Base-by-base conservation (phyloP, 108 stramenopile genomes). In the Bacterosira constricta region DNA sequence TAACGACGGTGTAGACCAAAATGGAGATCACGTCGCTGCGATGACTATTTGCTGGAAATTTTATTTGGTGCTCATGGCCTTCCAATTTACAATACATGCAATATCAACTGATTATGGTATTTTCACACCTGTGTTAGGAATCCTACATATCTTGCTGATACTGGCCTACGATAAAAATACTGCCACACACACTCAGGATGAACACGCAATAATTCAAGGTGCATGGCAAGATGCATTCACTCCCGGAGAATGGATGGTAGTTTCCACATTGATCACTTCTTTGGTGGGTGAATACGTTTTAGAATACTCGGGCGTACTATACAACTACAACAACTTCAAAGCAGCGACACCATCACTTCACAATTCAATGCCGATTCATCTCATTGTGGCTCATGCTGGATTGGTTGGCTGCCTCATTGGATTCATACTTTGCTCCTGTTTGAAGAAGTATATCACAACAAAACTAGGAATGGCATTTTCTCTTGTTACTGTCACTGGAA, bases 171-270 rank as follows among this genome's bases (percentile, higher is more conserved):
- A 58, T 57, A 31, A 32, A 10, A 54, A 32, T 13, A 4, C 29
- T 10, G 30, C 26, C 53, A 54, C 55, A 3, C 0, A 20, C 20
- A 56, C 15, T 3, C n/a, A 32, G 35, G n/a, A 56, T 18, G 32
- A 35, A 38, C 21, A 54, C n/a, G 18, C 17, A 20, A 0, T 4
- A 17, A 59, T 29, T 26, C 13, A 37, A 67, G 18, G 13, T 25
- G 57, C 30, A 35, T 77, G 76, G 76, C 76, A 69, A 36, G 45
- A 69, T 67, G 65, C 72, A n/a, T 73, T 79, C 37, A 74, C 78
- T 53, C 73, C 72, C 13, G 78, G 78, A 36, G 78, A 79, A 51
- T 79, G 78, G 78, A 74, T 73, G 71, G 49, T 38, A 36, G 72
- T 79, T 36, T 67, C 78, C 8, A 73, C 69, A 35, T 35, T 79